Conservation (phyloP, 805 yeast genomes). For the Schwanniomyces pseudopolymorphus region DNA sequence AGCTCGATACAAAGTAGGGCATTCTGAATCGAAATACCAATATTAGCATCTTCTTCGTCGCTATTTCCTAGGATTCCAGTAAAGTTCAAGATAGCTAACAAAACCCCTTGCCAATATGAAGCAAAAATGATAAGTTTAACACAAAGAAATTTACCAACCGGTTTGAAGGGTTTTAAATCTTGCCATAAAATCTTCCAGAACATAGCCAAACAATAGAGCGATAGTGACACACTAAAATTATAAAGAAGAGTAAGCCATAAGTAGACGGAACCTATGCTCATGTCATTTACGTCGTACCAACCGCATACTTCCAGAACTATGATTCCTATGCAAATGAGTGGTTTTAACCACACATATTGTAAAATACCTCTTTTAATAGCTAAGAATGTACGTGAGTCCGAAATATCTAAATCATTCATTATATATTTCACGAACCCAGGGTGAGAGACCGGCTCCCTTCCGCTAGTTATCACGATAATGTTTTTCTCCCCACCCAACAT, state of each 20-base stretch:
- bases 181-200: conserved; percentile 89
- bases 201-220: conserved; percentile 80
- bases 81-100: conserved; percentile 53
- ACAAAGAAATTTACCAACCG: conserved; percentile 90
- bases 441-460: conserved; percentile 69
- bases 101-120: conserved; percentile 93
- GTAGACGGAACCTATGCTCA: conserved; percentile 50
- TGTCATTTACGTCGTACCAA: conserved; percentile 49
- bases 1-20: conserved; percentile 79
- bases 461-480: conserved; percentile 69
- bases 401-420: conserved; percentile 66
- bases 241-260: conserved; percentile 69
- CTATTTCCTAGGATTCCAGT: conserved; percentile 39
- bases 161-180: conserved; percentile 77
- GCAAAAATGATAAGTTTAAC: conserved; percentile 94
- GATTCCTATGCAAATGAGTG: conserved; percentile 64
- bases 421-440: conserved; percentile 55
- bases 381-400: conserved; percentile 80
- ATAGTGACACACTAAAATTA: conserved; percentile 76
- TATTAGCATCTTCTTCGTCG: conserved; percentile 22
- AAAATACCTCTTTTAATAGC: conserved; percentile 78
- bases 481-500: conserved; percentile 91
- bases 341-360: conserved; percentile 95
- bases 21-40: conserved; percentile 70
- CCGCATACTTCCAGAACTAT: conserved; percentile 48